phyloP scores from a whole-genome alignment of 1,139 yeast species.

The Yamadazyma taylorii region DNA sequence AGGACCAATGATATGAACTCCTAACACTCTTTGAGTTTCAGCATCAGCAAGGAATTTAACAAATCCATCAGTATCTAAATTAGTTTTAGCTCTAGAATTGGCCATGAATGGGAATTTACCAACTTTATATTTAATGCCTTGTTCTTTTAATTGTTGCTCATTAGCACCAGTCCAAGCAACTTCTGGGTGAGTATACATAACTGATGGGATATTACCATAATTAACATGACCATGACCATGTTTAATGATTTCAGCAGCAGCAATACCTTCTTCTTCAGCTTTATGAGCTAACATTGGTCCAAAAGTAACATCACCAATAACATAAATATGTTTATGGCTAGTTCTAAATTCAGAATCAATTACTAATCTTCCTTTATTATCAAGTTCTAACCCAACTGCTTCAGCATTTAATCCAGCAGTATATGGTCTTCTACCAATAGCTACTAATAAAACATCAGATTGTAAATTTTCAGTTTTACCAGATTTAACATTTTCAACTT shows the following conservation, averaged over 20 bases:
- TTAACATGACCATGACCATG: conserved; percentile 96
- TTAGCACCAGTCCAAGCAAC: conserved; percentile 99
- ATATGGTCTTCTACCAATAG: conserved; percentile 99
- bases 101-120: conserved; percentile 99
- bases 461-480: conserved; percentile 80
- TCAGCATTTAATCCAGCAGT: conserved; percentile 88
- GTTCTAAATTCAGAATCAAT: conserved; percentile 94
- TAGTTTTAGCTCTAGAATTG: conserved; percentile 99
- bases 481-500: conserved; percentile 84
- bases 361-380: conserved; percentile 88
- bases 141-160: conserved; percentile 93
- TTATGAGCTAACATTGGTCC: conserved; percentile 99
- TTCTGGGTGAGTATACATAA: conserved; percentile 98
- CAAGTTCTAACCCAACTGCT: conserved; percentile 83
- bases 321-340: conserved; percentile 89
- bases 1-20: conserved; percentile 97
- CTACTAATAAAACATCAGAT: conserved; percentile 92
- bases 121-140: conserved; percentile 86
- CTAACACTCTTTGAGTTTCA: conserved; percentile 94
- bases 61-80: conserved; percentile 94
- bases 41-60: conserved; percentile 96
- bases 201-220: conserved; percentile 96
- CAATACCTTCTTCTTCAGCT: conserved; percentile 99
- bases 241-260: conserved; percentile 94
- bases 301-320: conserved; percentile 96